Base-by-base conservation (phyloP, 768 basidiomycete genomes). In the Tricholoma terreum region DNA sequence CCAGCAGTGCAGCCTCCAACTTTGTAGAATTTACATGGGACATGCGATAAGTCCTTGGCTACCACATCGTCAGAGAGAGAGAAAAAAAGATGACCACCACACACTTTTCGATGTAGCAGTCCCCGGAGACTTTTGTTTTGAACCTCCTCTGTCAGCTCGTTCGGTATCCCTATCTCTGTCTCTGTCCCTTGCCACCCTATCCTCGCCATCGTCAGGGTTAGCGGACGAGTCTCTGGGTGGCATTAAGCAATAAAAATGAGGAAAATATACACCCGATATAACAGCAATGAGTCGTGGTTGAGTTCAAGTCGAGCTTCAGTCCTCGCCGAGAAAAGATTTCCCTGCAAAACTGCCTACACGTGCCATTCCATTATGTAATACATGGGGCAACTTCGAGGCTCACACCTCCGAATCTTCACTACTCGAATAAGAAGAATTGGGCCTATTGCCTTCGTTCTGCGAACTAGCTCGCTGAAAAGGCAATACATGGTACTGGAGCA, bases 21-120 rank as follows among this genome's bases (percentile, higher is more conserved):
- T 68, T 90, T 92, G 84, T 86, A 97, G 83, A 98, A 98, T 76
- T 96, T 92, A 78, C 96, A 98, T 1, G 95, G 95, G 12, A 98
- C 96, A 79, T 97, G 94, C 2, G 91, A 92, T 55, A 98, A 82
- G 70, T 94, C 92, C 71, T 93, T 92, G 50, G 86, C 88, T 8
- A 60, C 60, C 58, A 49, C 10, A 52, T n/a, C 19, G 10, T 50
- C 48, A 51, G 50, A 24, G 24, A 50, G 30, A 51, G 50, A 24
- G 24, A 50, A 33, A 30, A 53, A 58, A 61, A 54, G 50, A 34
- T 51, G 12, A 2, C 7, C 27, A 34, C n/a, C 33, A 57, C 66
- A 34, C 38, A 67, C 66, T 58, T 62, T 67, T 67, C 2, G 66
- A 57, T 14, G 61, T 43, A 49, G 63, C 11, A 31, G 61, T 15